phyloP scores from a whole-genome alignment of 2,329 filamentous ascomycete genomes.

The Sphaerostilbella broomeana region DNA sequence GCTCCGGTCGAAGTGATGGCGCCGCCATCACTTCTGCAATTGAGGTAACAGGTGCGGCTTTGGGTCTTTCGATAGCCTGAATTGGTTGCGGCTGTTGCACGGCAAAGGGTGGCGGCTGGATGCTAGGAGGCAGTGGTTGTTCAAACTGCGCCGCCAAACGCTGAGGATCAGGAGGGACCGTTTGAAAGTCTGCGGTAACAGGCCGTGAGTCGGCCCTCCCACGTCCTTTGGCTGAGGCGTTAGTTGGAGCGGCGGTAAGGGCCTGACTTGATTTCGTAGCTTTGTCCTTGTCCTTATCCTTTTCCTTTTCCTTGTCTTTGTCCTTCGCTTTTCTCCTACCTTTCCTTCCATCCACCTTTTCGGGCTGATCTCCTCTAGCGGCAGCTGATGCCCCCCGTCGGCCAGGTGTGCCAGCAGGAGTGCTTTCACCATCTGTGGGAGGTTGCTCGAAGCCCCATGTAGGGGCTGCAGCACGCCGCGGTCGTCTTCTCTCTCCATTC shows the following conservation, averaged over 20 bases:
- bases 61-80: conserved; percentile 30
- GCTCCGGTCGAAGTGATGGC: conserved; percentile 50
- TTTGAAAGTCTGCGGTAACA: conserved; percentile 36
- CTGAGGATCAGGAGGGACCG: conserved; percentile 32
- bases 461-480: conserved; percentile 61
- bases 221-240: conserved; percentile 37
- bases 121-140: conserved; percentile 30
- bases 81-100: conserved; percentile 24
- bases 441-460: conserved; percentile 61
- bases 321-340: conserved; percentile 35
- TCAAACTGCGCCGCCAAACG: conserved; percentile 41
- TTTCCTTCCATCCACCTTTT: conserved; percentile 39
- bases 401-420: conserved; percentile 51
- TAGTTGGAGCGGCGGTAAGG: conserved; percentile 40
- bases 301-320: conserved; percentile 26
- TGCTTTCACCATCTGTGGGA: conserved; percentile 54
- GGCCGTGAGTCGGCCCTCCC: conserved; percentile 51
- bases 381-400: conserved; percentile 38
- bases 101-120: conserved; percentile 38
- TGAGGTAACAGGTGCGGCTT: conserved; percentile 28
- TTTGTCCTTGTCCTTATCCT: conserved; percentile 25
- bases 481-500: conserved; percentile 53
- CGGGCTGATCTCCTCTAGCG: conserved; percentile 37
- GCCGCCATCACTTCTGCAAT: conserved; percentile 51
- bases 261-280: conserved; percentile 34